Evolutionary conservation across 495 filamentous ascomycete species (phyloP).

Genomic region (Bathelium albidoporum): DNA sequence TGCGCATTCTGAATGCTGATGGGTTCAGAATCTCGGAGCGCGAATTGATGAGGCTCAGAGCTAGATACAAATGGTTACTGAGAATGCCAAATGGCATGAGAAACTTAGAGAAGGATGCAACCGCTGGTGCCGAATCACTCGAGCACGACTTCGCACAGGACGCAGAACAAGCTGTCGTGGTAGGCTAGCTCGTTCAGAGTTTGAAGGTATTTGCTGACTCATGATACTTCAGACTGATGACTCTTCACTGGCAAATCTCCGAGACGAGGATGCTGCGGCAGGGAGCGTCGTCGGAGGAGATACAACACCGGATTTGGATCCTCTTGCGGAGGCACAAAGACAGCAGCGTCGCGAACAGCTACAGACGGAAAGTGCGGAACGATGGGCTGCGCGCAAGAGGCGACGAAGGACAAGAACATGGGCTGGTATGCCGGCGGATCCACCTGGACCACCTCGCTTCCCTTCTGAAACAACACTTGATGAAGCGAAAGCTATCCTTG

Average conservation of each 20-base stretch:
- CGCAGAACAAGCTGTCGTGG: background rate
- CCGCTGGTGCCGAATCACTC: background rate
- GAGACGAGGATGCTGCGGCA: background rate
- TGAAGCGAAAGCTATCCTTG: slow-evolving; percentile 62
- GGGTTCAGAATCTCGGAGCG: slow-evolving; percentile 62
- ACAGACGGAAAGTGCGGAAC: slow-evolving; percentile 53
- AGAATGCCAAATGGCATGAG: slow-evolving; percentile 51
- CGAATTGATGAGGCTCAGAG: slow-evolving; percentile 55
- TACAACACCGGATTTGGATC: slow-evolving; percentile 9
- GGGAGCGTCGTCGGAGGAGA: background rate
- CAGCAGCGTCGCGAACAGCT: slow-evolving; percentile 31
- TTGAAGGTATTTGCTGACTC: background rate
- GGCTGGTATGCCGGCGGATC: slow-evolving; percentile 64
- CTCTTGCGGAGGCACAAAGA: slow-evolving; percentile 24
- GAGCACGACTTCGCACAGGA: background rate
- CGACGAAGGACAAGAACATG: slow-evolving; percentile 60
- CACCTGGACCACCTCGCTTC: slow-evolving; percentile 63
- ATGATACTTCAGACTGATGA: background rate
- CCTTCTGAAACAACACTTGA: slow-evolving; percentile 74
- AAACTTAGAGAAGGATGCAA: slow-evolving; percentile 15
- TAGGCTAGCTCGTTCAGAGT: background rate
- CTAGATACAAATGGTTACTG: slow-evolving; percentile 53
- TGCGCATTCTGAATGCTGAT: slow-evolving; percentile 54
- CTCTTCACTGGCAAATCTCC: background rate
- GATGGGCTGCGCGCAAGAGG: slow-evolving; percentile 56